These are phyloP conservation scores for Setaria viridis DNA, from an alignment of 202 grass and related monocot species.

Conservation along the genomic window DNA sequence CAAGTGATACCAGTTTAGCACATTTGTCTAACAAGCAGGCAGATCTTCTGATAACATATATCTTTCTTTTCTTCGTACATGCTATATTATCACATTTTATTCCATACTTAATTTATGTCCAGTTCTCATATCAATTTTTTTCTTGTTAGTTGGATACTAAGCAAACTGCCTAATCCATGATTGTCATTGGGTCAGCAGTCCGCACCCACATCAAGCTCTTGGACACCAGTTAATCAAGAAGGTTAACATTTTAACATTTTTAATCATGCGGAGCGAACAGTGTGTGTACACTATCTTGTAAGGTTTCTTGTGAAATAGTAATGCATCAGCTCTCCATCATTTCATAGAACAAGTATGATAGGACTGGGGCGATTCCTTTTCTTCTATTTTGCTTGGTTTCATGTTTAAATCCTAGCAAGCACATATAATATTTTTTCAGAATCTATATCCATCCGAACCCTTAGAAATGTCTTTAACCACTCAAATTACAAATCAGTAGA, in stretches of 20 bases:
- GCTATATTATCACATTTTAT: neutral
- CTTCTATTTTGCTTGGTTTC: neutral
- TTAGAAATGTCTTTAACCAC: too few relatives aligned
- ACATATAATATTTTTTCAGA: neutral
- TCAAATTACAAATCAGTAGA: too few relatives aligned
- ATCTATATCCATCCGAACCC: too few relatives aligned
- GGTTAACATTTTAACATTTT: neutral
- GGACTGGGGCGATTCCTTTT: neutral
- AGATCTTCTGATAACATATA: neutral
- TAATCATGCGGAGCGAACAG: neutral
- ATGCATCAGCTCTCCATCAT: neutral
- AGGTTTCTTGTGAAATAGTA: slow-evolving; percentile 4
- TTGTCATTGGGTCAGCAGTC: neutral
- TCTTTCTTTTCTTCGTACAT: neutral
- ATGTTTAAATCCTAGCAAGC: neutral
- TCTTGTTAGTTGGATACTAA: neutral
- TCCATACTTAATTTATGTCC: neutral
- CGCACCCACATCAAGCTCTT: neutral
- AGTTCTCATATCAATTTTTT: neutral
- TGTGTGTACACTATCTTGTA: neutral
- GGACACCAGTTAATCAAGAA: neutral
- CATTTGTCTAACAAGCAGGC: neutral
- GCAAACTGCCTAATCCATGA: neutral
- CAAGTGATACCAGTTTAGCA: neutral
- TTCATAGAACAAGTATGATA: neutral